A percentile compares a stretch with the other conserved stretches of the same genome.
Evolutionary conservation across 1,284 basidiomycete genomes (phyloP).

Genomic region (Cryptococcus floricola): DNA sequence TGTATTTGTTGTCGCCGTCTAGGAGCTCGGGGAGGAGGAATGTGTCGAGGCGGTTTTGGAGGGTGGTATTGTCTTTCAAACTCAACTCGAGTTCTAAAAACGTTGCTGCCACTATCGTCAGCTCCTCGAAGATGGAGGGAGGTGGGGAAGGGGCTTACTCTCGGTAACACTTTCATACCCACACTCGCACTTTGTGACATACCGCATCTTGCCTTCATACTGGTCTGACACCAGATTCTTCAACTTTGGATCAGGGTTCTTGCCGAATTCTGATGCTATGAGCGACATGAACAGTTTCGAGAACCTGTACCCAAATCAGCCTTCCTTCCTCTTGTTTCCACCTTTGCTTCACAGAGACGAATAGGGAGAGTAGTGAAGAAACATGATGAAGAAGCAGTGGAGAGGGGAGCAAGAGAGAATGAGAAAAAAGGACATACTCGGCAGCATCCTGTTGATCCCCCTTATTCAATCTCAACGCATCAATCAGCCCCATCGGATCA

Average conservation of each 20-base stretch:
- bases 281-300: constrained; percentile 88
- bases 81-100: constrained; percentile 84
- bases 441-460: constrained; percentile 90
- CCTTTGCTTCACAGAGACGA: no score
- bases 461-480: constrained; percentile 71
- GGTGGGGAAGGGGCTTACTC: constrained; percentile 37
- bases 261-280: constrained; percentile 78
- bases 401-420: background rate
- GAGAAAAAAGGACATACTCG: constrained; percentile 58
- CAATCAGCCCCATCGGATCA: constrained; percentile 75
- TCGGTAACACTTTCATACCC: constrained; percentile 59
- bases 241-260: constrained; percentile 54
- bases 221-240: constrained; percentile 65
- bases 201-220: constrained; percentile 80
- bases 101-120: constrained; percentile 9
- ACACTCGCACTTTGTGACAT: constrained; percentile 73
- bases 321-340: background rate
- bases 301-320: constrained; percentile 58
- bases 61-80: constrained; percentile 61
- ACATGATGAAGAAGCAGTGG: background rate
- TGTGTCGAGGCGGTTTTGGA: constrained; percentile 65
- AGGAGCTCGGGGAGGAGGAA: constrained; percentile 66
- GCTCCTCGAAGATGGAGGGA: background rate
- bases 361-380: background rate
- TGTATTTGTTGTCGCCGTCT: constrained; percentile 79